Percentiles rank a stretch among this genome's conserved stretches.
Conservation (phyloP, 202 grass and related monocot genomes). For the Setaria viridis region DNA sequence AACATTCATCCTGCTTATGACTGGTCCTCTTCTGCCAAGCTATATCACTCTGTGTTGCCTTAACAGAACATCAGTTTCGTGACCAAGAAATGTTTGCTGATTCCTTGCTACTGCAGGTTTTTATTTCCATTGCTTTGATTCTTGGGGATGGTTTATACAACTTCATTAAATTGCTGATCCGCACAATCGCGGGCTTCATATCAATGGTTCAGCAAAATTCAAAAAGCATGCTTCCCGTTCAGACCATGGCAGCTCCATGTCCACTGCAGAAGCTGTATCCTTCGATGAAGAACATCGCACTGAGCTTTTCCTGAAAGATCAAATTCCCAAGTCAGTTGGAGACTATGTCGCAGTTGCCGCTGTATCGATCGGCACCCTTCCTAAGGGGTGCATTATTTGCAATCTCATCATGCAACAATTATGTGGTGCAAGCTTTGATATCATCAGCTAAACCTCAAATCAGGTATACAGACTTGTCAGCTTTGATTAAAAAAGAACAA, state of each 20-base stretch:
- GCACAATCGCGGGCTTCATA: conserved; percentile 51
- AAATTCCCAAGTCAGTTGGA: conserved; percentile 59
- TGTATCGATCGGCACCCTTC: too few relatives aligned
- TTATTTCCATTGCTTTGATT: conserved; percentile 95
- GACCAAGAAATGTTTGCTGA: conserved; percentile 15
- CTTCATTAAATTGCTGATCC: conserved; percentile 75
- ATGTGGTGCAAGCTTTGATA: too few relatives aligned
- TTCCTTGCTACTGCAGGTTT: conserved; percentile 57
- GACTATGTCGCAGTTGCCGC: too few relatives aligned
- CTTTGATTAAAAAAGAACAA: too few relatives aligned
- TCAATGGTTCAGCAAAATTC: conserved; percentile 51
- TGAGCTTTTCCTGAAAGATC: conserved; percentile 76
- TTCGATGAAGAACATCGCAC: conserved; percentile 80
- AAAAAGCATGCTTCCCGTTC: conserved; percentile 51
- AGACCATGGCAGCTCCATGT: conserved; percentile 29
- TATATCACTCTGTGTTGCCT: conserved; percentile 1
- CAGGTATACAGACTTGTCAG: too few relatives aligned
- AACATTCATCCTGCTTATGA: neutral
- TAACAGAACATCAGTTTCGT: neutral
- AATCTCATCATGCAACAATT: too few relatives aligned
- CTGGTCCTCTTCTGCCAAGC: neutral
- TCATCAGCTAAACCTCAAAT: too few relatives aligned
- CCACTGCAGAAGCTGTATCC: conserved; percentile 38
- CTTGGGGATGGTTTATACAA: conserved; percentile 92
- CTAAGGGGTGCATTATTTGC: too few relatives aligned